Evolutionary conservation across 768 basidiomycete genomes (phyloP), one percentile per base, ranked within the genome.

Genomic region (Russula brevipes): DNA sequence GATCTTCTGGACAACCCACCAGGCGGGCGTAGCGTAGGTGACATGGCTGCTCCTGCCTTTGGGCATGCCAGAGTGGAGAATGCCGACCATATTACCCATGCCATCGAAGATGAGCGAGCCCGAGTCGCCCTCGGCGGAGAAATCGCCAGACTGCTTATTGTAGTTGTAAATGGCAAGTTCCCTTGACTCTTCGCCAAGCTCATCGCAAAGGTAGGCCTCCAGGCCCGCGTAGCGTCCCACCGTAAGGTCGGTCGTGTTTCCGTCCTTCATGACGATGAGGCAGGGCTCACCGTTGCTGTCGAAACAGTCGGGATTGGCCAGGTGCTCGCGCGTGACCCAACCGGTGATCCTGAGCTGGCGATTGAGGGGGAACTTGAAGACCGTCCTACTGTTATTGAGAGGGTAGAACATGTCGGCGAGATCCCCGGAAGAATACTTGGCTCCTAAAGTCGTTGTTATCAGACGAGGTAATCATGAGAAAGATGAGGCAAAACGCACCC

Each of bases 151-250:
- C 35, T 4, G 19, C 45, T 39, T 57, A 14, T 31, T 12, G 30
- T 14, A 49, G 9, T 49, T 49, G 19, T 57, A 57, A 19, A 57
- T 57, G 3, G 45, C 57, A 16, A 57, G 45, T 19, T 57, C 57
- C 5, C 3, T 24, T 1, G 57, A 57, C 46, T 41, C 19, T 2
- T 30, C 14, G 14, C 57, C 57, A 24, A 30, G 12, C 1, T 57
- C 46, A 4, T 47, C 46, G 8, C 0, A 12, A 30, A 19, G 19
- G 24, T 38, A 39, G 6, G 57, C n/a, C 4, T 47, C 57, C 8
- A 49, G 19, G 16, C 57, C 57, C 5, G 46, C 36, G 5, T 30
- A 47, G 46, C 45, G 19, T 57, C 57, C 57, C 1, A 57, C 53
- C 1, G 53, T 54, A 1, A 54, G 39, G 39, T 41, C 57, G 24